Conservation (phyloP, 139 green algal species). For the Picochlorum costavermella region DNA sequence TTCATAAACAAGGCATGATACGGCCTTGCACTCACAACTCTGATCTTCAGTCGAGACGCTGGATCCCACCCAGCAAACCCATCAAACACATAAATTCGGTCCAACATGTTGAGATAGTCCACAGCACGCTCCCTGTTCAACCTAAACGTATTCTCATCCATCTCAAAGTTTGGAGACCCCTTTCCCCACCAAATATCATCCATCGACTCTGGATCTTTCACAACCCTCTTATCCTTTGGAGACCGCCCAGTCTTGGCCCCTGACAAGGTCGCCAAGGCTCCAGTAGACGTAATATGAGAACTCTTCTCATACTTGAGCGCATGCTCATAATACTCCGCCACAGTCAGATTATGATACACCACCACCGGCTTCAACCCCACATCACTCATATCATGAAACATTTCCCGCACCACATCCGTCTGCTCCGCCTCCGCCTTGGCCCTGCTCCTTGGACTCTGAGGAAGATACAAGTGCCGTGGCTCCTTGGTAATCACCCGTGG, state of each 20-base stretch:
- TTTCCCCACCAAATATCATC: constrained; percentile 76
- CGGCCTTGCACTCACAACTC: constrained; percentile 74
- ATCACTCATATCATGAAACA: constrained; percentile 45
- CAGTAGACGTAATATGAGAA: constrained; percentile 53
- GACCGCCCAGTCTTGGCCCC: constrained; percentile 83
- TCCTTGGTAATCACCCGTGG: constrained; percentile 20
- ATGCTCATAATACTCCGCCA: constrained; percentile 55
- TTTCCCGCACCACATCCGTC: constrained; percentile 29
- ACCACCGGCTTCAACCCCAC: constrained; percentile 60
- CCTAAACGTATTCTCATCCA: constrained; percentile 77
- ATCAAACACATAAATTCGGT: constrained; percentile 71
- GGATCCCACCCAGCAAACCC: constrained; percentile 78
- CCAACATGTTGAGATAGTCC: constrained; percentile 82
- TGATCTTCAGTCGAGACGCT: constrained; percentile 53
- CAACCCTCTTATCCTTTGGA: constrained; percentile 89
- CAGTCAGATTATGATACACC: constrained; percentile 65
- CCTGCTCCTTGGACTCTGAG: constrained; percentile 19
- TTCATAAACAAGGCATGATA: constrained; percentile 97
- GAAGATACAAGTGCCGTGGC: constrained; percentile 30
- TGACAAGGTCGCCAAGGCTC: constrained; percentile 68
- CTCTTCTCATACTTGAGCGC: constrained; percentile 48
- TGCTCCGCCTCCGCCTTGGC: constrained; percentile 19
- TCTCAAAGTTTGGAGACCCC: constrained; percentile 68
- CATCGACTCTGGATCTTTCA: constrained; percentile 62
- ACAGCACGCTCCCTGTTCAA: constrained; percentile 76